phyloP scores from a whole-genome alignment of 805 yeast genomes.

The Candida broadrunensis region DNA sequence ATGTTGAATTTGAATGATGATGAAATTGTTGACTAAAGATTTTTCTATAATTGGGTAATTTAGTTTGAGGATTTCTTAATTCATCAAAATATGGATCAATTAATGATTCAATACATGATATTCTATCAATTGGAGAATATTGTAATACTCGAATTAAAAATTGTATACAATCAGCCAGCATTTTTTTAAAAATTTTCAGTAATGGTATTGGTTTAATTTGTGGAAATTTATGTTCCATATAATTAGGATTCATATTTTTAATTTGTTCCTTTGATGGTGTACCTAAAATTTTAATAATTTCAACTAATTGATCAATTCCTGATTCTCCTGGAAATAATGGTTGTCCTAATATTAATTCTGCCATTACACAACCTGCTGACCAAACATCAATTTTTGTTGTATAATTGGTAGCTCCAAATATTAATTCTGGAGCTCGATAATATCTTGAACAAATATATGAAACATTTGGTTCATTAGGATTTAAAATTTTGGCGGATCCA shows the following conservation, averaged over 20 bases:
- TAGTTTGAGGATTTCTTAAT: constrained; percentile 36
- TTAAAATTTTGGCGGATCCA: constrained; percentile 90
- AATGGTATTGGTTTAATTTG: constrained; percentile 76
- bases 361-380: constrained; percentile 99
- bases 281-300: constrained; percentile 91
- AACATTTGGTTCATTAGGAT: constrained; percentile 90
- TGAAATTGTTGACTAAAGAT: constrained; percentile 36
- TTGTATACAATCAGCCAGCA: constrained; percentile 51
- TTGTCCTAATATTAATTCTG: constrained; percentile 91
- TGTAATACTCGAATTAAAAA: constrained; percentile 57
- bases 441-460: constrained; percentile 95
- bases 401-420: constrained; percentile 95
- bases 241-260: constrained; percentile 91
- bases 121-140: constrained; percentile 67
- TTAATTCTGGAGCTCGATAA: constrained; percentile 96
- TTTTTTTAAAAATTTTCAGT: constrained; percentile 59
- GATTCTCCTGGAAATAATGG: constrained; percentile 98
- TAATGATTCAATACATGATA: constrained; percentile 55
- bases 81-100: constrained; percentile 55
- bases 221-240: constrained; percentile 96
- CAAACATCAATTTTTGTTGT: constrained; percentile 96
- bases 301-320: constrained; percentile 96
- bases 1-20: constrained; percentile 17
- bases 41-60: constrained; percentile 43
- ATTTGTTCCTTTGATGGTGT: constrained; percentile 94